phyloP scores from a whole-genome alignment of 352 stramenopile species.

The Blastocystis sp. region DNA sequence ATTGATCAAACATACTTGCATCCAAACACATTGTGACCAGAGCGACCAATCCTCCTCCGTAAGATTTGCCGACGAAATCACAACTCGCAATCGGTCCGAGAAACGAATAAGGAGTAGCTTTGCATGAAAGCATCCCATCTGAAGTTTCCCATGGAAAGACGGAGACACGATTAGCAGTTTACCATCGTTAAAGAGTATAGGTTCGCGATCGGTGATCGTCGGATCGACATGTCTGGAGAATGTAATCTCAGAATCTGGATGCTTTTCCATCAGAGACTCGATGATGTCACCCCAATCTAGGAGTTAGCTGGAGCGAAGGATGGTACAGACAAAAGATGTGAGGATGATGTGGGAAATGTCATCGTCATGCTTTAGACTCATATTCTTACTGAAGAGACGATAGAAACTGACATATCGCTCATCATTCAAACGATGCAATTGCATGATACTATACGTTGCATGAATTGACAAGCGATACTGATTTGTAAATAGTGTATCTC shows the following conservation, averaged over 20 bases:
- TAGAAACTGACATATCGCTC: conserved; percentile 6
- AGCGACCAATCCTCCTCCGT: conserved; percentile 12
- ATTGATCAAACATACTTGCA: not conserved
- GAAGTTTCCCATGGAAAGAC: not conserved
- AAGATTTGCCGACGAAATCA: conserved; percentile 40
- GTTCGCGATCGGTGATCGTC: not conserved
- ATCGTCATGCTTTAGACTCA: not conserved
- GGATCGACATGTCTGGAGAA: not conserved
- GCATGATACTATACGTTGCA: not conserved
- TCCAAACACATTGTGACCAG: conserved; percentile 58
- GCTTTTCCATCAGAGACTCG: not conserved
- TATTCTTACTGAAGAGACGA: not conserved
- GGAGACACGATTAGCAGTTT: not conserved
- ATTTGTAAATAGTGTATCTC: conserved; percentile 42
- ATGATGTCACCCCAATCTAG: not conserved
- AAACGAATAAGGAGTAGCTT: conserved; percentile 52
- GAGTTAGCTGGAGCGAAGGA: not conserved
- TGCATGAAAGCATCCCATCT: not conserved
- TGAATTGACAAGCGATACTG: not conserved
- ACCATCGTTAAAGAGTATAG: not conserved
- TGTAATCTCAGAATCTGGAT: not conserved
- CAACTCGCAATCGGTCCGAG: conserved; percentile 10
- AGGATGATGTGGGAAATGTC: conserved; percentile 29
- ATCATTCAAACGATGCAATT: not conserved
- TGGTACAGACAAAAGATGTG: not conserved